A percentile compares a stretch with the other conserved stretches of the same genome.
Evolutionary conservation across 2,329 filamentous ascomycete species (phyloP).

Genomic region (Hansfordia pulvinata): DNA sequence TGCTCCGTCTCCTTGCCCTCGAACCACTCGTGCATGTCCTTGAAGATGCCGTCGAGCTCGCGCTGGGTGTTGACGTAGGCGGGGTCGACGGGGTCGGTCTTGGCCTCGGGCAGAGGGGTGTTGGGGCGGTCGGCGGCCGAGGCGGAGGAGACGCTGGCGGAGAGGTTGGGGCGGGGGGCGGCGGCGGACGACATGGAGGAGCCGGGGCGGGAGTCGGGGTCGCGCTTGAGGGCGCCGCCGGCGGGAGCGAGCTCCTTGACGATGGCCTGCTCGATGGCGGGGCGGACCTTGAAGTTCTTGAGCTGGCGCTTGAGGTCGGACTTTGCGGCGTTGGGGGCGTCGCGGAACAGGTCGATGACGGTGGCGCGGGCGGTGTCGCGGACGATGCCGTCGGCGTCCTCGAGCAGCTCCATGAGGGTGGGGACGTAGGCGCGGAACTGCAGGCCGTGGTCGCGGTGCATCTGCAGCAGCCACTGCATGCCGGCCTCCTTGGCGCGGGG

Average conservation of each 20-base stretch:
- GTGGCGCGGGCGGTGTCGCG: conserved; percentile 72
- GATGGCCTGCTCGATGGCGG: conserved; percentile 73
- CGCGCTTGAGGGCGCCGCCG: conserved; percentile 16
- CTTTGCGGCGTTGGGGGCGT: conserved; percentile 71
- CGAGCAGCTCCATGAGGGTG: conserved; percentile 69
- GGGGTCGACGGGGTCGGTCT: conserved; percentile 60
- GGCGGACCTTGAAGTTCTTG: conserved; percentile 70
- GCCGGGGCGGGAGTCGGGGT: conserved; percentile 25
- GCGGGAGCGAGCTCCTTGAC: conserved; percentile 56
- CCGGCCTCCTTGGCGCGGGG: conserved; percentile 71
- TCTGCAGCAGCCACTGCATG: conserved; percentile 74
- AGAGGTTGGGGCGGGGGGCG: conserved; percentile 22
- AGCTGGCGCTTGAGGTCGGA: conserved; percentile 81
- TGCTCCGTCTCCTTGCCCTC: conserved; percentile 82
- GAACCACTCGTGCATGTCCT: conserved; percentile 68
- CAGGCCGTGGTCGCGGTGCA: conserved; percentile 67
- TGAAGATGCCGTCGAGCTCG: conserved; percentile 79
- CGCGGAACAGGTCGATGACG: conserved; percentile 76
- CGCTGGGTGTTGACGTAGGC: conserved; percentile 71
- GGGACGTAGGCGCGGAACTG: conserved; percentile 77
- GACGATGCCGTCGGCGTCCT: conserved; percentile 81
- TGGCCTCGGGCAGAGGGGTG: conserved; percentile 51
- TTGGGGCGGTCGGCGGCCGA: conserved; percentile 34
- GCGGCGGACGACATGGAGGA: conserved; percentile 26
- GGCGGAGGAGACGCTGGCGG: conserved; percentile 36